Base-by-base conservation (phyloP, 106 monocot genomes). In the Apostasia ramifera region DNA sequence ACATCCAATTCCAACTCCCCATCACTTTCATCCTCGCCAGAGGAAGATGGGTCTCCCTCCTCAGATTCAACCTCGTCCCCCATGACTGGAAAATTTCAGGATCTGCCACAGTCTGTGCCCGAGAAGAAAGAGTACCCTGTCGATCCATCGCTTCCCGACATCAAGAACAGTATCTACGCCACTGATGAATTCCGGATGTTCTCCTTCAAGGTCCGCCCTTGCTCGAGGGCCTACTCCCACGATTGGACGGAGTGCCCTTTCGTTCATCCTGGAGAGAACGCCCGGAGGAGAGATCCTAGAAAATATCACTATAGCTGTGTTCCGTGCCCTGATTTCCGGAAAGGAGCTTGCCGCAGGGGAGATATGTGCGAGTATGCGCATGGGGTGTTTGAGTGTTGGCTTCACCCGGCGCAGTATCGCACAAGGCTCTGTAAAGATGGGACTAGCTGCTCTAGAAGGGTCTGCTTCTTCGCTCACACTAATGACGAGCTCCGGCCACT, bases 291-390 rank as follows among this genome's bases (percentile, higher is more conserved):
- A 1, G 67, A 68, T 49, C 67, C 67, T 1, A 39, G 67, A 15
- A 68, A 68, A n/a, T 68, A 54, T 68, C 67, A 68, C 41, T 68
- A 68, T 46, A 68, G 67, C 51, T 68, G 67, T n/a, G 67, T 68
- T 42, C 67, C 67, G 38, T 68, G 67, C 53, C 67, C 67, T 41
- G 67, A 68, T 12, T 68, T 68, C 37, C 53, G 67, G 11, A 68
- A 68, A 54, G 67, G 67, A 3, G 67, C 67, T 4, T 68, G 67
- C 10, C 4, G 53, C 2, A 68, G 67, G 14, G 67, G 53, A 42
- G 67, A 68, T 42, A 40, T 68, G 53, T 68, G 67, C 12, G 67
- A 68, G 41, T 68, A 68, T 54, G 67, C 67, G 3, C 67, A 68
- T 42, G 67, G 67, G 37, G 67, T 68, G 43, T 68, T 68, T 54